Base-by-base conservation (phyloP, 352 stramenopile genomes). In the Phytophthora pluvialis region DNA sequence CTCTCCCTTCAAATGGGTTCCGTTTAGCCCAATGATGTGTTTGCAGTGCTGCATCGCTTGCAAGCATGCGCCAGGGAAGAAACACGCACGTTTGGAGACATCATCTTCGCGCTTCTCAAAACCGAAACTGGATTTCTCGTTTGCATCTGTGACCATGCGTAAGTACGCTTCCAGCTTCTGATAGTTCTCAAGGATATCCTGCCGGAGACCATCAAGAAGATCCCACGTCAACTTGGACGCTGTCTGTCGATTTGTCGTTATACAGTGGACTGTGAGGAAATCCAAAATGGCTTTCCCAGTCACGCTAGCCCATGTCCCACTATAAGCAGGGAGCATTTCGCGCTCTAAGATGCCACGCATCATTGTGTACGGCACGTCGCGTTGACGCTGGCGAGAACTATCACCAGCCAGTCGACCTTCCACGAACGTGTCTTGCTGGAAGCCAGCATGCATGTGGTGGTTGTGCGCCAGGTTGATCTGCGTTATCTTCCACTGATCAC, bases 91-190 rank as follows among this genome's bases (percentile, higher is more conserved):
- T 11, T 44, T 16, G n/a, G 29, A 52, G 1, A 51, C 18, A 4
- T 40, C 52, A 25, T 35, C 7, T 0, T 36, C 40, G 1, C 8
- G 29, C 31, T 45, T 51, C 10, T 60, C 18, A 12, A 60, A 60
- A 21, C 10, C 29, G 10, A 21, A 43, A n/a, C 31, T 15, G 3
- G 15, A 60, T n/a, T 33, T 43, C 0, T 1, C 5, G 29, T 58
- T 58, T n/a, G n/a, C 38, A 5, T 29, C 39, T 16, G 15, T 26
- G 4, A 43, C 13, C 18, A 36, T 16, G 1, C n/a, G 3, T 18
- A 51, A 9, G 47, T 60, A 52, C n/a, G 16, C 13, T 44, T 60
- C 40, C 3, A 51, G 36, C n/a, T 51, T 60, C 9, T 60, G 52
- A 7, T 60, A 60, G 10, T 40, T 51, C 29, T 52, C 52, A 3